phyloP scores from a whole-genome alignment of 805 yeast species.

The Starmerella khaoyaiensis region DNA sequence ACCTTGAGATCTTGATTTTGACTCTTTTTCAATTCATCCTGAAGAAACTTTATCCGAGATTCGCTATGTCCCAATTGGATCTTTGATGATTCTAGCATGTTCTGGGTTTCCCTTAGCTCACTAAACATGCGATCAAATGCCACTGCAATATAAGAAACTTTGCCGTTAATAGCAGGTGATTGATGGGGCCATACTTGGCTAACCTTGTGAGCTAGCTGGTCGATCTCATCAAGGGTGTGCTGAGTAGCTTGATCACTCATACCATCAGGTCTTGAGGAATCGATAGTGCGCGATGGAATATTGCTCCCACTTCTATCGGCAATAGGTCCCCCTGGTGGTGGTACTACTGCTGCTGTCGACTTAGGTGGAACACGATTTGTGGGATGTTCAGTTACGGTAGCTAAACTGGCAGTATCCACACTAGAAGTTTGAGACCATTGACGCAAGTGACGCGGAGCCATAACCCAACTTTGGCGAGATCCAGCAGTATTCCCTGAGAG shows the following conservation, averaged over 20 bases:
- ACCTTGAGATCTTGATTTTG: not conserved
- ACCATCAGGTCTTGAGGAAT: too few species aligned
- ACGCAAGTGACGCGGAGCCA: constrained; percentile 11
- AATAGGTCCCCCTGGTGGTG: too few species aligned
- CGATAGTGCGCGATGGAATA: too few species aligned
- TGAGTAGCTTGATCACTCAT: too few species aligned
- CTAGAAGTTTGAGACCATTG: constrained; percentile 6
- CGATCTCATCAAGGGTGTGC: not conserved
- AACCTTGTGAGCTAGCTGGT: constrained; percentile 10
- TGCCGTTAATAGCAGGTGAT: constrained; percentile 17
- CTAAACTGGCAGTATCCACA: constrained; percentile 5
- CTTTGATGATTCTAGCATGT: constrained; percentile 14
- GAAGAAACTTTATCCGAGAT: constrained; percentile 14
- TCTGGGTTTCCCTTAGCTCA: constrained; percentile 13
- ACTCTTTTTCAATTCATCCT: constrained; percentile 2
- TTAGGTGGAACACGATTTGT: not conserved
- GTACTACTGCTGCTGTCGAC: not conserved
- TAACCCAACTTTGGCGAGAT: constrained; percentile 14
- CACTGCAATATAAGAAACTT: constrained; percentile 9
- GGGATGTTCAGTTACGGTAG: constrained; percentile 7
- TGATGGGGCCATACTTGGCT: constrained; percentile 11
- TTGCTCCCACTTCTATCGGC: too few species aligned
- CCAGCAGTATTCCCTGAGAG: constrained; percentile 2
- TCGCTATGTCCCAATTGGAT: constrained; percentile 17
- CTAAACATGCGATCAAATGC: constrained; percentile 16